phyloP scores from a whole-genome alignment of 768 basidiomycete genomes.

The Lentinula detonsa region DNA sequence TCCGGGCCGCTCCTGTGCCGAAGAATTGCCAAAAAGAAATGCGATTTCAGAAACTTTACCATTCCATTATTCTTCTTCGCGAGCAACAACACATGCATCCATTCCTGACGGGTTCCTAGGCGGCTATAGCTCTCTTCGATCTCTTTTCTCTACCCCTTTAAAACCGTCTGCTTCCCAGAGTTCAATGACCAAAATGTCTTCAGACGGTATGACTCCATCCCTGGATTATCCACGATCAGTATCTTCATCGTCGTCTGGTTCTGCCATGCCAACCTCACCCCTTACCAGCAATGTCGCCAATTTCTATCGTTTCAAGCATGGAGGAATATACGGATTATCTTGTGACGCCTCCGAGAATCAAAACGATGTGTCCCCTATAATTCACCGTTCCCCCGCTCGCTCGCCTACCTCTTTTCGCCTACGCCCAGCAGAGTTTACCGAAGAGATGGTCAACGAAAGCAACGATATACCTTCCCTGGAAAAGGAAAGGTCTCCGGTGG shows the following conservation, averaged over 20 bases:
- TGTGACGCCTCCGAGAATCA: not conserved
- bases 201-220: not conserved
- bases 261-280: not conserved
- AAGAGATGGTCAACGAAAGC: not conserved
- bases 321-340: not conserved
- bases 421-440: not conserved
- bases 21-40: not conserved
- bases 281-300: not conserved
- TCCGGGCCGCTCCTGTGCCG: not conserved
- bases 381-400: not conserved
- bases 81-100: not conserved
- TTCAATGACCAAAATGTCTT: not conserved
- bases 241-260: not conserved
- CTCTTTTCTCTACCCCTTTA: not conserved
- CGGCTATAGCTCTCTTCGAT: not conserved
- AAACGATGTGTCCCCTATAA: constrained; percentile 2
- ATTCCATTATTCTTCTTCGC: not conserved
- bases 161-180: not conserved
- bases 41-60: not conserved
- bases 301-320: not conserved
- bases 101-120: not conserved
- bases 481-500: not conserved
- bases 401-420: not conserved
- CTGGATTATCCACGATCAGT: not conserved
- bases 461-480: not conserved